Evolutionary conservation across 2,329 filamentous ascomycete species (phyloP).

Genomic region (Alternaria rosae): DNA sequence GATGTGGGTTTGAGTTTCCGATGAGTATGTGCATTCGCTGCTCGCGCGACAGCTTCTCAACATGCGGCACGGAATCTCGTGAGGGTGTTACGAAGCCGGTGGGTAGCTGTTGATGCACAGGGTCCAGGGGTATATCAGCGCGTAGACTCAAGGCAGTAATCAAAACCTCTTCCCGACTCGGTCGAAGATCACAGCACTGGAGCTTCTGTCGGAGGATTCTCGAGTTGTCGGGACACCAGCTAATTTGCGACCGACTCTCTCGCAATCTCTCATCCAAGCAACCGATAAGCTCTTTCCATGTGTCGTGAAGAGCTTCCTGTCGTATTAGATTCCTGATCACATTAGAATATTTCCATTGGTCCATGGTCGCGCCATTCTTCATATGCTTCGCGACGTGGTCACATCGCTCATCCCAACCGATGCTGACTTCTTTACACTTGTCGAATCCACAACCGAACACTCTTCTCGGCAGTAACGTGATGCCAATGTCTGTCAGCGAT

Average conservation of each 20-base stretch:
- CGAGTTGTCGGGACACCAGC: conserved; percentile 48
- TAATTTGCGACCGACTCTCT: conserved; percentile 48
- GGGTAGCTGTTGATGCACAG: conserved; percentile 40
- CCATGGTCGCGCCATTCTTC: conserved; percentile 46
- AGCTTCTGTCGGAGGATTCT: conserved; percentile 47
- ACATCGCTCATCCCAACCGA: conserved; percentile 50
- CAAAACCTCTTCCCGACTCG: conserved; percentile 47
- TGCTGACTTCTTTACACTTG: conserved; percentile 50
- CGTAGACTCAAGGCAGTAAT: conserved; percentile 47
- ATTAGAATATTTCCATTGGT: conserved; percentile 50
- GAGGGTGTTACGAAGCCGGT: conserved; percentile 45
- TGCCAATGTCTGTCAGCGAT: conserved; percentile 46
- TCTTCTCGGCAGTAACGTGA: conserved; percentile 41
- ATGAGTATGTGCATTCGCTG: conserved; percentile 48
- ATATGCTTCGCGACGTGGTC: conserved; percentile 51
- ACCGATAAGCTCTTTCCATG: conserved; percentile 48
- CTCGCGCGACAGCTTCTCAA: conserved; percentile 41
- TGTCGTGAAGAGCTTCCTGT: conserved; percentile 47
- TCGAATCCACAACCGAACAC: conserved; percentile 51
- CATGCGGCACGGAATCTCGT: conserved; percentile 44
- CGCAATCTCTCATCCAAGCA: conserved; percentile 43
- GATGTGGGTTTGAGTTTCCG: conserved; percentile 38
- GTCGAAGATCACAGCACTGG: conserved; percentile 47
- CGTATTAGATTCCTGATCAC: conserved; percentile 49
- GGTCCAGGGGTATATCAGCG: conserved; percentile 42